Conservation (phyloP, 2,329 filamentous ascomycete genomes). For the Byssochlamys sp. region DNA sequence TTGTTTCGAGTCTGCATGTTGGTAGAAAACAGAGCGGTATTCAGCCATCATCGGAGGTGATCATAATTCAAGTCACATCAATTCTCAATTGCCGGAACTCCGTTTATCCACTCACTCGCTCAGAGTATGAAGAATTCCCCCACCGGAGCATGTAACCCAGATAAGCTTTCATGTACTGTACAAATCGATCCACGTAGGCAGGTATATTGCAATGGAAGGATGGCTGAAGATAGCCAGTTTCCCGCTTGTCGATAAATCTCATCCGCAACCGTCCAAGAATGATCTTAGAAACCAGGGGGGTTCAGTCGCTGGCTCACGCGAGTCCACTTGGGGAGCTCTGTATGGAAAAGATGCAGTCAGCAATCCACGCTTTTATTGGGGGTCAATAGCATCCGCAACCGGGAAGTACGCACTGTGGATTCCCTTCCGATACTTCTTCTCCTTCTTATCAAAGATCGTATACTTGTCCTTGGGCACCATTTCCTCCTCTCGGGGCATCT, state of each 20-base stretch:
- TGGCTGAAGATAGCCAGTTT: slow-evolving; percentile 1
- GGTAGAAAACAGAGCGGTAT: background rate
- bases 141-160: slow-evolving; percentile 4
- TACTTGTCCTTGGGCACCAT: slow-evolving; percentile 97
- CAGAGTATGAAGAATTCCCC: slow-evolving; percentile 6
- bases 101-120: slow-evolving; percentile 16
- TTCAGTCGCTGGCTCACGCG: slow-evolving; percentile 88
- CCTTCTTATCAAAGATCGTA: slow-evolving; percentile 92
- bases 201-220: slow-evolving; percentile 4
- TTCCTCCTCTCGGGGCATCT: slow-evolving; percentile 92
- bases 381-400: background rate
- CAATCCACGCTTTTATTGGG: background rate
- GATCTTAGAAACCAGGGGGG: slow-evolving; percentile 76
- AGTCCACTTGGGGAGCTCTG: slow-evolving; percentile 85
- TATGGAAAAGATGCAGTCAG: slow-evolving; percentile 7
- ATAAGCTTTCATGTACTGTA: slow-evolving; percentile 19
- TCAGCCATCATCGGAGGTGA: background rate
- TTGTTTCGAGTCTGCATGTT: background rate
- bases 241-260: background rate
- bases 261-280: background rate
- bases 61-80: background rate
- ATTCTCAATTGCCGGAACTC: slow-evolving; percentile 21
- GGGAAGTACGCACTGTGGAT: slow-evolving; percentile 73
- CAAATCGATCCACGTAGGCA: slow-evolving; percentile 8
- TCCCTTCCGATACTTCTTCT: slow-evolving; percentile 89